Evolutionary conservation across 768 basidiomycete species (phyloP).

Genomic region (Macrolepiota albuminosa): DNA sequence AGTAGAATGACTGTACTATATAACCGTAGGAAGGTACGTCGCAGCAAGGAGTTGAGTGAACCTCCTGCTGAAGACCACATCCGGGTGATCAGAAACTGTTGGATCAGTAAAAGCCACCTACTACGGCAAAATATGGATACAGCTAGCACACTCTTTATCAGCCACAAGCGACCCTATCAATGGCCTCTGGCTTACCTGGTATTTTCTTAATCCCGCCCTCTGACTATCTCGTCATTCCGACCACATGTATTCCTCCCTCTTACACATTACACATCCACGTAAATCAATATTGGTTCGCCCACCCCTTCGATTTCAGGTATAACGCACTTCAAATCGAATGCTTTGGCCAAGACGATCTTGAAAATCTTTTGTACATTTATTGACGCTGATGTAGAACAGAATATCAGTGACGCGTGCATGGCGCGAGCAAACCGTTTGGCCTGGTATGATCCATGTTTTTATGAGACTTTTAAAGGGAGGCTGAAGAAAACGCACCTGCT

Average conservation of each 20-base stretch:
- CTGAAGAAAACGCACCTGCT: constrained; percentile 57
- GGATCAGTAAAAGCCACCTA: not conserved
- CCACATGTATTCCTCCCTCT: constrained; percentile 15
- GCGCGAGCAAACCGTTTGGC: constrained; percentile 98
- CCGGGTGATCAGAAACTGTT: constrained; percentile 1
- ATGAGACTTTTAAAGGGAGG: constrained; percentile 1
- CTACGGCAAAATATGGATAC: constrained; percentile 2
- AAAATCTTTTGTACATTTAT: constrained; percentile 99
- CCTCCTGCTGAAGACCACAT: not conserved
- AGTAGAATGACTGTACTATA: constrained; percentile 13
- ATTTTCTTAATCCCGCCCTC: constrained; percentile 27
- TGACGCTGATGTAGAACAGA: constrained; percentile 97
- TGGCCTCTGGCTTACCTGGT: constrained; percentile 20
- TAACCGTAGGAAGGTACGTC: constrained; percentile 5
- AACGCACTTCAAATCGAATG: constrained; percentile 98
- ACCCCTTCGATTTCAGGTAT: constrained; percentile 97
- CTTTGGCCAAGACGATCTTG: constrained; percentile 96
- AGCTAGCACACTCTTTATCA: not conserved
- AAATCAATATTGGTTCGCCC: constrained; percentile 92
- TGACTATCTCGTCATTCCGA: constrained; percentile 8
- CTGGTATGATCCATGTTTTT: constrained; percentile 31
- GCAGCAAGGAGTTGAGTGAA: not conserved
- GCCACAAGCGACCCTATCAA: not conserved
- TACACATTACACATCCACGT: constrained; percentile 68
- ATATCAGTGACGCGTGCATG: constrained; percentile 99